Base-by-base conservation (phyloP, 208 protist species). In the Trypanosoma boissoni region DNA sequence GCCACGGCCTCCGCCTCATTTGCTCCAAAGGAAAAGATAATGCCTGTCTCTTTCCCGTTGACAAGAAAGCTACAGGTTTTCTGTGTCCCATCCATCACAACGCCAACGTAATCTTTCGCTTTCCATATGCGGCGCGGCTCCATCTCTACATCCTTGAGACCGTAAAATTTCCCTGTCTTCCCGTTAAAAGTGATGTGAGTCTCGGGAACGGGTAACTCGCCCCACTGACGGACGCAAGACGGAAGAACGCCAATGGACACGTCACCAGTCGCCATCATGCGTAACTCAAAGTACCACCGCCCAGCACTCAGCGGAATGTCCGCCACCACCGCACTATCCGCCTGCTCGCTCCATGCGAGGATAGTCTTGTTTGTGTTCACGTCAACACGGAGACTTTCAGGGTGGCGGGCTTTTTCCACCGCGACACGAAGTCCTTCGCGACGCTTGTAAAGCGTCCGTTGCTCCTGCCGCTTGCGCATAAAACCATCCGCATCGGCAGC, bases 251-350 rank as follows among this genome's bases (percentile, higher is more conserved):
- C 91, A 43, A 97, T 64, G 42, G 66, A 85, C 1, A 92, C 48
- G 58, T 88, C 75, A 28, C 86, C 86, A 0, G 58, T 59, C 1
- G 72, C 77, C 28, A 72, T 74, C 28, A 94, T 78, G 16, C 78
- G 72, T 54, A 91, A 56, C 73, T 97, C 91, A 76, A 83, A 97
- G 62, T 97, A 97, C 88, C 91, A 97, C 50, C 55, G 51, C 26
- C 88, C 91, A 1, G 37, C 45, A 26, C 68, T 74, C 29, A 97
- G 73, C n/a, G 80, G 68, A 27, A 78, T 63, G 21, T 70, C 74
- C 3, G 79, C 76, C 21, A 91, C 69, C 26, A 93, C 53, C 2
- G 86, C 74, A 51, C 59, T 64, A 27, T 72, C 78, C 2, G 60
- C 50, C 41, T 56, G 60, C 32, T 84, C 78, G 53, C 76, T 79